Conservation (phyloP, 176 grass and related monocot genomes). For the Oropetium thomaeum region DNA sequence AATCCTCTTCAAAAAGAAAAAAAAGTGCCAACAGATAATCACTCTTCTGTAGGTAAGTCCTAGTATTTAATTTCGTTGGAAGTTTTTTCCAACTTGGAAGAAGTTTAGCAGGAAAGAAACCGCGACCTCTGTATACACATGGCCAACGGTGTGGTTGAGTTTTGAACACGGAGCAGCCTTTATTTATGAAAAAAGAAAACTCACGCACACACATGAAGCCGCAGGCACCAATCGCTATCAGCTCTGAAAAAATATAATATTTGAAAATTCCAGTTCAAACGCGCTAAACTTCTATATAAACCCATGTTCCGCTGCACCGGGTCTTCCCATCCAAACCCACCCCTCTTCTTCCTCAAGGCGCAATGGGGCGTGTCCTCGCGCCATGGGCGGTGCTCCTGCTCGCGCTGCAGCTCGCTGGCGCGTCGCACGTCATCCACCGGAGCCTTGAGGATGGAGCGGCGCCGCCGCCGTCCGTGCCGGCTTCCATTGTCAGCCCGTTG, state of each 20-base stretch:
- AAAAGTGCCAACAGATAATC: not conserved
- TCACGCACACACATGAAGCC: no score
- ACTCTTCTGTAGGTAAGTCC: no score
- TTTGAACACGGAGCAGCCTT: slow-evolving; percentile 4
- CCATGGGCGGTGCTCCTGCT: slow-evolving; percentile 37
- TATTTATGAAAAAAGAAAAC: no score
- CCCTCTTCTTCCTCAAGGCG: not conserved
- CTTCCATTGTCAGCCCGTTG: slow-evolving; percentile 44
- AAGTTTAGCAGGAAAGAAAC: not conserved
- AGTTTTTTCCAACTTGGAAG: not conserved
- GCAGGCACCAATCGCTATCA: not conserved
- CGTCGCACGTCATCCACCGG: slow-evolving; percentile 40
- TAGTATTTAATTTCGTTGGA: slow-evolving; percentile 4
- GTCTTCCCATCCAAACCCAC: not conserved
- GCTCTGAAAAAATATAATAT: not conserved
- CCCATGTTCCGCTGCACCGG: not conserved
- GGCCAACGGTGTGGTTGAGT: not conserved
- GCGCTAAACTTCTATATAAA: slow-evolving; percentile 26
- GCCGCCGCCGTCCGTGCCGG: slow-evolving; percentile 22
- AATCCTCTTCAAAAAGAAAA: not conserved
- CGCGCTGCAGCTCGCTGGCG: slow-evolving; percentile 23
- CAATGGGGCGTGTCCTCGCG: slow-evolving; percentile 23
- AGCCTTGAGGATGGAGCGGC: slow-evolving; percentile 15
- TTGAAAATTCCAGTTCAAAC: not conserved
- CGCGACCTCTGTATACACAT: not conserved